A percentile compares a stretch with the other conserved stretches of the same genome.
Conservation (phyloP, 768 basidiomycete genomes). For the Ramaria sp. region DNA sequence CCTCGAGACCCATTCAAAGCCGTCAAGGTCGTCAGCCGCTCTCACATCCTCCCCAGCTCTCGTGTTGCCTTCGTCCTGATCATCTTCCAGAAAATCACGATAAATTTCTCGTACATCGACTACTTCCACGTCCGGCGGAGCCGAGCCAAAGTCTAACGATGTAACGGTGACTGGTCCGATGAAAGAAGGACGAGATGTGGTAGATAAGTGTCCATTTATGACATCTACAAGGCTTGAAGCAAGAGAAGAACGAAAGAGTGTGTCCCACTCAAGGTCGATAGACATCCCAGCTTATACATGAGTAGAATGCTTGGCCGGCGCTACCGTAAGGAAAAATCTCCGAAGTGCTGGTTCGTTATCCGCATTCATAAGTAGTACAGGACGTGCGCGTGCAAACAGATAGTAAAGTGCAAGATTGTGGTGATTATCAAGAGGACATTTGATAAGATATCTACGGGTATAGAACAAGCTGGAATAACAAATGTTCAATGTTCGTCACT, state of each 20-base stretch:
- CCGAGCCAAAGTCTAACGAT: constrained; percentile 79
- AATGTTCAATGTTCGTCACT: not conserved
- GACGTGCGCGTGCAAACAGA: not conserved
- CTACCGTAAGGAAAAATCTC: too few species aligned
- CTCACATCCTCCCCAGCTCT: constrained; percentile 34
- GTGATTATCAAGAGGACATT: not conserved
- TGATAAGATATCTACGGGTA: not conserved
- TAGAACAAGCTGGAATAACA: not conserved
- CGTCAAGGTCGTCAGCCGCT: constrained; percentile 56
- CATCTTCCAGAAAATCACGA: constrained; percentile 86
- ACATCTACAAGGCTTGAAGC: constrained; percentile 56
- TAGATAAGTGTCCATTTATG: constrained; percentile 70
- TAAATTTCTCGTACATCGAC: constrained; percentile 91
- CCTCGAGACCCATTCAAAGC: constrained; percentile 74
- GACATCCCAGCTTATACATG: constrained; percentile 48
- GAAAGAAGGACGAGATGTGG: constrained; percentile 75
- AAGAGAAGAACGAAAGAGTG: constrained; percentile 58
- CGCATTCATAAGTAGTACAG: not conserved
- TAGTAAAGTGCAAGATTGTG: not conserved
- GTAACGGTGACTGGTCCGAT: constrained; percentile 87
- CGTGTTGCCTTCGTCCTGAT: constrained; percentile 37
- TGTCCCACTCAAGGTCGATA: constrained; percentile 89
- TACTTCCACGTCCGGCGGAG: constrained; percentile 76
- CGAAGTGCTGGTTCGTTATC: too few species aligned
- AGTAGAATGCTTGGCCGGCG: not conserved